Percentiles rank a stretch among this genome's conserved stretches.
phyloP scores from a whole-genome alignment of 2,329 filamentous ascomycete species.

The Biscogniauxia sp. region DNA sequence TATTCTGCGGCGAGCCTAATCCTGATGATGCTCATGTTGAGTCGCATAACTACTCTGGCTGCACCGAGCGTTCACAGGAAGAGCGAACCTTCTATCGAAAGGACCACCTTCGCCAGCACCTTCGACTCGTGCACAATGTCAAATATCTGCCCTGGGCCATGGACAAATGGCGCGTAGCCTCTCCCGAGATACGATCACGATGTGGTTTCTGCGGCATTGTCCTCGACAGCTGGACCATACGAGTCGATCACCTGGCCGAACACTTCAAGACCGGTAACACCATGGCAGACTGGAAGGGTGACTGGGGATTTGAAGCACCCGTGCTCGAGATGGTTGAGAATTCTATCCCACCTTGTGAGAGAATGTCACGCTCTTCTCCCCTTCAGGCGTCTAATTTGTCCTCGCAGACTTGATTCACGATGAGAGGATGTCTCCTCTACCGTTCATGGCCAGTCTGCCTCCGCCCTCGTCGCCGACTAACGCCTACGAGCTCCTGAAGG shows the following conservation, averaged over 20 bases:
- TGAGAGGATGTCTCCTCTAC: conserved; percentile 56
- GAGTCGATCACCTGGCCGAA: conserved; percentile 63
- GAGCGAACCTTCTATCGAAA: conserved; percentile 67
- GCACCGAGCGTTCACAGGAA: conserved; percentile 60
- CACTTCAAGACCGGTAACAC: conserved; percentile 65
- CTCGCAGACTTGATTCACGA: conserved; percentile 60
- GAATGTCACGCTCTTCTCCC: conserved; percentile 33
- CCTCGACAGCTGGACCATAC: conserved; percentile 59
- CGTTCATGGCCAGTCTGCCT: conserved; percentile 47
- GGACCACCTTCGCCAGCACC: conserved; percentile 65
- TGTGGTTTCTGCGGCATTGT: conserved; percentile 65
- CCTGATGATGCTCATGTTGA: conserved; percentile 57
- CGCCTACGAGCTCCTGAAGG: conserved; percentile 61
- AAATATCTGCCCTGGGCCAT: conserved; percentile 65
- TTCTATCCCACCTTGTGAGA: conserved; percentile 63
- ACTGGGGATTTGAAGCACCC: conserved; percentile 64
- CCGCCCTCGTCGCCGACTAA: conserved; percentile 49
- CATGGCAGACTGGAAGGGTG: conserved; percentile 69
- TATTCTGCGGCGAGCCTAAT: conserved; percentile 57
- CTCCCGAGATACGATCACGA: conserved; percentile 59
- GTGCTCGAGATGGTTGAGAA: conserved; percentile 64
- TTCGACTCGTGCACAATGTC: conserved; percentile 60
- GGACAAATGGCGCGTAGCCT: conserved; percentile 60
- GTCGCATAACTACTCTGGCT: conserved; percentile 59
- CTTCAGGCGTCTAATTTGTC: conserved; percentile 37